Conservation (phyloP, 495 filamentous ascomycete species). For the Clavariopsis aquatica region DNA sequence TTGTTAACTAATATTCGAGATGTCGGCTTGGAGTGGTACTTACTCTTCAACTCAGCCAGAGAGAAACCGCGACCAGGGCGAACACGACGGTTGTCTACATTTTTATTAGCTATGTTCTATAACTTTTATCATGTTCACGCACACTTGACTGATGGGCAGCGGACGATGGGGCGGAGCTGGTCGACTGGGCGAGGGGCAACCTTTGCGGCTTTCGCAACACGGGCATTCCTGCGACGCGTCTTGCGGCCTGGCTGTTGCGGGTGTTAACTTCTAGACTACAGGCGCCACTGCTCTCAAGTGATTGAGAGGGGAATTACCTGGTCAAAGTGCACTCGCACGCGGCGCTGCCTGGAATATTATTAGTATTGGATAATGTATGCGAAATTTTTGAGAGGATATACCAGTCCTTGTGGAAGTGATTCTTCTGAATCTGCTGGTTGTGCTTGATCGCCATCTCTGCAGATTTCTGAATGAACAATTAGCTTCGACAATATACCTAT, state of each 20-base stretch:
- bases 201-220: conserved; percentile 86
- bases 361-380: conserved; percentile 6
- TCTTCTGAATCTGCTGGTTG: conserved; percentile 98
- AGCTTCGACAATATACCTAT: neutral
- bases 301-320: conserved; percentile 72
- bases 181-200: conserved; percentile 96
- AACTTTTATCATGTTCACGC: neutral
- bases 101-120: conserved; percentile 9
- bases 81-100: conserved; percentile 78
- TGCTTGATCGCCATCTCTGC: conserved; percentile 78
- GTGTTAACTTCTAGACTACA: conserved; percentile 45
- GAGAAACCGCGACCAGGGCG: conserved; percentile 97
- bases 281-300: conserved; percentile 49
- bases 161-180: conserved; percentile 91
- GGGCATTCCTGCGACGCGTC: conserved; percentile 82
- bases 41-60: conserved; percentile 85
- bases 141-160: conserved; percentile 89
- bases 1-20: neutral
- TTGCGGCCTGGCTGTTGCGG: conserved; percentile 84
- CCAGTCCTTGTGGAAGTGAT: conserved; percentile 99
- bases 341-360: conserved; percentile 61
- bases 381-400: neutral
- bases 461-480: conserved; percentile 1
- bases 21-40: conserved; percentile 52
- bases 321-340: conserved; percentile 97